Base-by-base conservation (phyloP, 2,329 filamentous ascomycete species). In the Dactylellina sp. region DNA sequence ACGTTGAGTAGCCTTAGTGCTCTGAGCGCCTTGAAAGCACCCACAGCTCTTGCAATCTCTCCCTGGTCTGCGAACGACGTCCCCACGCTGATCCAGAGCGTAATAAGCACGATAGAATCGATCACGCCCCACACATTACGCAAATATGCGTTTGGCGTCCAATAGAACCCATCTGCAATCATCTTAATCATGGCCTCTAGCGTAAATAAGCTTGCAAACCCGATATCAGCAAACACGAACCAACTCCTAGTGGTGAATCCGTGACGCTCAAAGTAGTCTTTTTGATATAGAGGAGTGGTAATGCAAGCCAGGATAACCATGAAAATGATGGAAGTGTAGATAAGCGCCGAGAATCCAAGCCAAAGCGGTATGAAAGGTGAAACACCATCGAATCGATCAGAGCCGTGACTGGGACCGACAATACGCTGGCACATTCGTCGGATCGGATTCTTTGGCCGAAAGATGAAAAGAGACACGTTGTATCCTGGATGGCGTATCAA, bases 291-390 rank as follows among this genome's bases (percentile, higher is more conserved):
- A 0, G 95, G 95, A 0, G 95, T 99, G 0, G 93, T 97, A 56
- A 98, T 85, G 79, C 94, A 99, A 28, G 95, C 95, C 57, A 99
- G 86, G 47, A 97, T 82, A n/a, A 99, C 95, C 96, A 99, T 99
- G 56, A 92, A 91, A 44, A 98, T 91, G 75, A 99, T 97, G 12
- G 92, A 91, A 22, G 90, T 89, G 80, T 99, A 99, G 63, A 98
- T 91, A 78, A 99, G 91, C 2, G 92, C 92, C 0, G 95, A 97
- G 80, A 98, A 96, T 0, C 88, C 84, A 80, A 97, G 97, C 93
- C 95, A 99, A 7, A 95, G 85, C 2, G 91, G 87, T 76, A 92
- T 93, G 77, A 95, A 94, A 0, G 95, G 95, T 72, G 93, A 89
- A 0, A 96, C 88, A 12, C 95, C 95, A 81, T 98, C 92, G 75